Percentiles rank a stretch among this genome's conserved stretches.
phyloP scores from a whole-genome alignment of 2,329 filamentous ascomycete species.

The Penicillium sp. region DNA sequence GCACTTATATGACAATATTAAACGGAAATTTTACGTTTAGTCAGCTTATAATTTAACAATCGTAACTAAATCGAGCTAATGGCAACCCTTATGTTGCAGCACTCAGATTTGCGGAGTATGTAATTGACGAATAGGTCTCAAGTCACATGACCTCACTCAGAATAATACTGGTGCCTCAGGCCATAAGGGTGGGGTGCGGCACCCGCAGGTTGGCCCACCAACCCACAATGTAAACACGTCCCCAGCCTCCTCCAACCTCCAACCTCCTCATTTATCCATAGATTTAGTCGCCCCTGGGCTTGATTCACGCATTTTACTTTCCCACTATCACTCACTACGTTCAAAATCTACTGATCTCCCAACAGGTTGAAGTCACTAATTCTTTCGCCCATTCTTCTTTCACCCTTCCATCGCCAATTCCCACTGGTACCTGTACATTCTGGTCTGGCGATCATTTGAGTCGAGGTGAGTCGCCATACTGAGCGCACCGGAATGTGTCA shows the following conservation, averaged over 20 bases:
- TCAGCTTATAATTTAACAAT: not conserved
- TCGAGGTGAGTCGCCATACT: constrained; percentile 14
- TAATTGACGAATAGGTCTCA: not conserved
- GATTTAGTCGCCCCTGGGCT: constrained; percentile 10
- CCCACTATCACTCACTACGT: constrained; percentile 2
- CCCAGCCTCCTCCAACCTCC: constrained; percentile 43
- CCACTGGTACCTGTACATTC: constrained; percentile 10
- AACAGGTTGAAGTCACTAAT: constrained; percentile 1
- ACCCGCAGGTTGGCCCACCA: constrained; percentile 17
- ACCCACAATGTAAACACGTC: constrained; percentile 29
- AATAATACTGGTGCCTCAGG: not conserved
- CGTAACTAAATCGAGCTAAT: too few species aligned
- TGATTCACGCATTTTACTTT: constrained; percentile 16
- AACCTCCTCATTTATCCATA: constrained; percentile 39
- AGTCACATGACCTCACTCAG: not conserved
- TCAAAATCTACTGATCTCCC: constrained; percentile 11
- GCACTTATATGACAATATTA: too few species aligned
- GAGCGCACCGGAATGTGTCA: constrained; percentile 7
- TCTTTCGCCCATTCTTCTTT: not conserved
- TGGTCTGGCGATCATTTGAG: constrained; percentile 14
- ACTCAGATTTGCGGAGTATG: not conserved
- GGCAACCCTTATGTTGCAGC: not conserved
- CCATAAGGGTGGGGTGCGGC: not conserved
- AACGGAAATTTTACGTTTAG: too few species aligned
- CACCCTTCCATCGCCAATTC: constrained; percentile 3